These are phyloP conservation scores for Solanum bulbocastanum DNA, from an alignment of 257 asterid species.

Conservation along the genomic window DNA sequence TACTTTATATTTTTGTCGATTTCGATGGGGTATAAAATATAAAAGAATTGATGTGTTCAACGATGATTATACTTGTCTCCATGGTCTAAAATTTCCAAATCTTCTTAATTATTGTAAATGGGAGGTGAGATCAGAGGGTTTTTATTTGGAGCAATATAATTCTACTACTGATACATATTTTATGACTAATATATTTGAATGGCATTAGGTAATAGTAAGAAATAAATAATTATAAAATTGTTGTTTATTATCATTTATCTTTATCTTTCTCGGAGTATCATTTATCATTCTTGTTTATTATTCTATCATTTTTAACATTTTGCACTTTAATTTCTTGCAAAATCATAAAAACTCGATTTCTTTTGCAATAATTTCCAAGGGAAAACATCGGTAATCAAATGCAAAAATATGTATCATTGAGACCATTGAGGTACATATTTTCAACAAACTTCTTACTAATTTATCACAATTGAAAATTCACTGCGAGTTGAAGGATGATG, in stretches of 20 bases:
- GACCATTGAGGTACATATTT: background rate
- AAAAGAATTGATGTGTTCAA: background rate
- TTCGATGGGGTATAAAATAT: background rate
- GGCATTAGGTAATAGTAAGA: background rate
- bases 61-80: background rate
- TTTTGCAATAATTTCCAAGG: background rate
- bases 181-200: background rate
- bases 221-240: background rate
- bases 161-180: background rate
- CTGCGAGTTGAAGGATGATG: background rate
- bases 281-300: no score
- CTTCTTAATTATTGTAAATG: background rate
- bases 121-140: background rate
- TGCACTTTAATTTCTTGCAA: background rate
- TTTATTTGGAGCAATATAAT: background rate
- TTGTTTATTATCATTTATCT: no score
- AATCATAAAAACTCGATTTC: background rate
- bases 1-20: background rate
- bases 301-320: no score
- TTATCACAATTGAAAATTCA: background rate
- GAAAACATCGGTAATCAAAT: background rate
- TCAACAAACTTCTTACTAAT: background rate
- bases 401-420: background rate
- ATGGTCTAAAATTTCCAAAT: background rate
- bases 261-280: no score